Base-by-base conservation (phyloP, 2,329 filamentous ascomycete species). In the Hirsutella thompsonii region DNA sequence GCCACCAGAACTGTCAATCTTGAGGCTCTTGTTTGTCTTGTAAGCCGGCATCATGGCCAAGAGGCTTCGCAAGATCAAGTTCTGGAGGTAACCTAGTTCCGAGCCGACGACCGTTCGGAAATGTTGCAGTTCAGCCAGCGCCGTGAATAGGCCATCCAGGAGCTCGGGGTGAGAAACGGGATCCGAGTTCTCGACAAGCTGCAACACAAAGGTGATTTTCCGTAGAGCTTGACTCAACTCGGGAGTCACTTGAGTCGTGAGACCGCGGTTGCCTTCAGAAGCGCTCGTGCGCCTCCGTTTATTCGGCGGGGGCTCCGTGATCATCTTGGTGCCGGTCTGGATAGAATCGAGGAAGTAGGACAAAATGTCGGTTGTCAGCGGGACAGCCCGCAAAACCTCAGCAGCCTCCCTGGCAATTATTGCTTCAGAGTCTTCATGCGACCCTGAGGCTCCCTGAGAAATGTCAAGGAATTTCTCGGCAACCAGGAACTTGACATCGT, bases 61-160 rank as follows among this genome's bases (percentile, higher is more conserved):
- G 28, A 98, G 69, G 51, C 84, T 88, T 47, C 83, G 77, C 32
- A 98, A 72, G 8, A 92, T 79, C 40, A 96, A 66, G 48, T 83
- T 86, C 57, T 96, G 83, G 34, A 96, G 68, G 62, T 96, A 96
- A 14, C 88, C 86, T 46, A 95, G 73, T 55, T 93, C 89, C 1
- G 88, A 90, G 34, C 84, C 81, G 20, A 89, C 78, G 43, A 90
- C 76, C 20, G 79, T 75, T 56, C 85, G 83, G 57, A 92, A 83
- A 45, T 87, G 82, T 52, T 94, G 88, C 20, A 98, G 71, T 53
- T 94, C 85, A 5, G 82, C 81, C n/a, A 98, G 73, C 1, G 85
- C 74, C 42, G 81, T 79, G 63, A 96, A 98, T 3, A 98, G 69
- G 21, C 76, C 78, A 44, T 79, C 78, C 5, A 94, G 70, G 32